Evolutionary conservation across 371 early-diverging fungal species (phyloP), one percentile per base, ranked within the genome.

Genomic region (Mucor indicus): DNA sequence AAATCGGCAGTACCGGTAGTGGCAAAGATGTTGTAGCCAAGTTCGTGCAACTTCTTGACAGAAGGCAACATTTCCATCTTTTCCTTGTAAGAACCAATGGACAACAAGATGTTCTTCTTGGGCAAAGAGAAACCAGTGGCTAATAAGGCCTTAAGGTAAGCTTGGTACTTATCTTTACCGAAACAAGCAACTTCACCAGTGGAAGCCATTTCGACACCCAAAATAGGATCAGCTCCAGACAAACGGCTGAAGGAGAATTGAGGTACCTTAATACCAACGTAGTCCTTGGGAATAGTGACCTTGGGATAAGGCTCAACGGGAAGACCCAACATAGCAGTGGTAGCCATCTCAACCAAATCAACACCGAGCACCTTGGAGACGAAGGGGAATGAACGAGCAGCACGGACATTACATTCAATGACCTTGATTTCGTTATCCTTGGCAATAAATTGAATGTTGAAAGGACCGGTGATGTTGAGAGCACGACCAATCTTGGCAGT

Each of bases 101-200:
- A 95, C 17, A 96, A 66, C 57, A 94, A 67, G 40, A 94, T 80
- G 78, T 92, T 95, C 80, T 91, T 91, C 78, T 89, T 86, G 40
- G 96, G 96, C 44, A 94, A 69, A 16, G 68, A 71, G 68, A 96
- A 95, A 3, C 92, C 92, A 17, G 95, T 95, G 23, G 96, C 87
- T 33, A 93, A 68, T 52, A 96, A 64, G 2, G 94, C 93, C 83
- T 91, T 92, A 37, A 95, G 66, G 69, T 95, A 96, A n/a, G 98
- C 98, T 48, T 92, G 90, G 70, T 93, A 91, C 74, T 93, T 93
- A 78, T 92, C 90, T 50, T 86, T 81, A 36, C 96, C 96, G 60
- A 96, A 95, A 66, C 94, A 93, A 2, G 98, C 98, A 17, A 98
- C 98, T 73, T 98, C 98, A 55, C 98, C 98, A 4, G 98, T 98